These are phyloP conservation scores for Sphaerulina populicola DNA, from an alignment of 2,329 filamentous ascomycete genomes.

Conservation along the genomic window DNA sequence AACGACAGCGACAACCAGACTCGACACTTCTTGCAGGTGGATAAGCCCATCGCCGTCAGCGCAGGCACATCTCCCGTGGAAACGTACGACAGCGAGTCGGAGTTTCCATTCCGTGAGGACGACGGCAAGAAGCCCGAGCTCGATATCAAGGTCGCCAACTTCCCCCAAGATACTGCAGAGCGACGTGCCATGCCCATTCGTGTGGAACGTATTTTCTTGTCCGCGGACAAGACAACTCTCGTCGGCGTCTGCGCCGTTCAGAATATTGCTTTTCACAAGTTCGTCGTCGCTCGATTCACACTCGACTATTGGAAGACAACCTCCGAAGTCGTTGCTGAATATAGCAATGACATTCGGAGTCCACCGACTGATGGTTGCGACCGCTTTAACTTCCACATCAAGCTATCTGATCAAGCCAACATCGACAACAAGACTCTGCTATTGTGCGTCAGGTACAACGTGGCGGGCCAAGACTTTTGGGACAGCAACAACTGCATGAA, in stretches of 20 bases:
- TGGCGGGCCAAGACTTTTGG: constrained; percentile 82
- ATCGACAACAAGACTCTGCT: constrained; percentile 87
- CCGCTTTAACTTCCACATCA: constrained; percentile 89
- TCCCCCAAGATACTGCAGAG: constrained; percentile 58
- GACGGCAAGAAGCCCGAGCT: constrained; percentile 59
- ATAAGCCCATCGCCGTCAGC: constrained; percentile 91
- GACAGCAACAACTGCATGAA: constrained; percentile 84
- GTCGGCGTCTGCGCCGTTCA: constrained; percentile 75
- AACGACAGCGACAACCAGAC: constrained; percentile 95
- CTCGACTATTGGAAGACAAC: constrained; percentile 98
- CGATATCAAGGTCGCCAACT: constrained; percentile 80
- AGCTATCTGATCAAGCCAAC: constrained; percentile 81
- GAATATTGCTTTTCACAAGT: constrained; percentile 84
- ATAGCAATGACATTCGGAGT: constrained; percentile 65
- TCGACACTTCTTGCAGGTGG: constrained; percentile 87
- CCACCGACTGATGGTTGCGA: constrained; percentile 59
- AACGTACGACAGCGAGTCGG: constrained; percentile 72
- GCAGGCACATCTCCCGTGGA: constrained; percentile 88
- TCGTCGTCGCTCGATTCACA: constrained; percentile 85
- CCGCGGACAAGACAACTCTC: constrained; percentile 75
- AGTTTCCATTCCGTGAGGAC: constrained; percentile 71
- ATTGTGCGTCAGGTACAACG: constrained; percentile 81
- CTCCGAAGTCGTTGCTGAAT: constrained; percentile 88
- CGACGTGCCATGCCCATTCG: constrained; percentile 62
- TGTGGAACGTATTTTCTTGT: constrained; percentile 79